Conservation (phyloP, 192 early-diverging fungal genomes). For the Phycomyces blakesleeanus region DNA sequence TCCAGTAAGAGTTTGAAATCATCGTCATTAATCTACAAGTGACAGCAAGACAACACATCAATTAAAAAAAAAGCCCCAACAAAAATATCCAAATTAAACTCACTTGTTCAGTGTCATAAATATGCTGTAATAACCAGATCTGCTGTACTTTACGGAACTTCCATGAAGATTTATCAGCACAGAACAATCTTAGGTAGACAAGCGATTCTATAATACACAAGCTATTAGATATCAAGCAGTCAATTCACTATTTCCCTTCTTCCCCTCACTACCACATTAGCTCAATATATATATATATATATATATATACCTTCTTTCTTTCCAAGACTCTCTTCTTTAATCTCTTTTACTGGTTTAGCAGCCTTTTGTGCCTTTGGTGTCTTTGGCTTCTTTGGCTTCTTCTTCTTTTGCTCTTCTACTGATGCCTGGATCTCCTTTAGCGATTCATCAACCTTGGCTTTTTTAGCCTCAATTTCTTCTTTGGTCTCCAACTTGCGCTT, state of each 20-base stretch:
- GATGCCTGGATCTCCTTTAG: conserved; percentile 17
- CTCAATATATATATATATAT: neutral
- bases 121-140: conserved; percentile 26
- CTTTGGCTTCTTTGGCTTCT: conserved; percentile 10
- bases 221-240: conserved; percentile 1
- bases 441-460: conserved; percentile 12
- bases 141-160: conserved; percentile 37
- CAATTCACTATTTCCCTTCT: too few relatives aligned
- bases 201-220: conserved; percentile 16
- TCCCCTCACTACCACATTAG: neutral
- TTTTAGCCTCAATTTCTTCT: conserved; percentile 12
- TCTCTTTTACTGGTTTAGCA: neutral
- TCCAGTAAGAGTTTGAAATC: conserved; percentile 29
- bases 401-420: conserved; percentile 1
- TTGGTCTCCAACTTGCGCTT: neutral
- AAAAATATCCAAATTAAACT: too few relatives aligned
- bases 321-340: conserved; percentile 7
- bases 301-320: conserved; percentile 8
- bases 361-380: conserved; percentile 5
- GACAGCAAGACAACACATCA: neutral
- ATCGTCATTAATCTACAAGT: conserved; percentile 19
- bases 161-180: conserved; percentile 22
- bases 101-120: conserved; percentile 17
- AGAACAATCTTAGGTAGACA: conserved; percentile 25
- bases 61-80: too few relatives aligned